Conservation (phyloP, 1,284 basidiomycete genomes). For the Peniophora sp. region DNA sequence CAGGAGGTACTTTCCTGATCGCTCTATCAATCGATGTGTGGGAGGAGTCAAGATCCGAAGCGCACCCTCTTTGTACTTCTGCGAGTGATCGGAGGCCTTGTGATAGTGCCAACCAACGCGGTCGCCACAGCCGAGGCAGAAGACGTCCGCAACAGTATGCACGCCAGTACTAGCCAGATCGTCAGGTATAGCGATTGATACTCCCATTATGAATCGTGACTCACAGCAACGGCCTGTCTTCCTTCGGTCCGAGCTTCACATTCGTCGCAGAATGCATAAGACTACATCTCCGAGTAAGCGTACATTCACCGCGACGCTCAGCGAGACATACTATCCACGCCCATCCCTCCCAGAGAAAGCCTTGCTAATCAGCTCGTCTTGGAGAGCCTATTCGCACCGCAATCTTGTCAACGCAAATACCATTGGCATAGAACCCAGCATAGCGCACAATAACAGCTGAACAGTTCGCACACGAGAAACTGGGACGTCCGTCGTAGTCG, state of each 20-base stretch:
- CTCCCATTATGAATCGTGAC: constrained; percentile 10
- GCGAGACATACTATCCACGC: constrained; percentile 57
- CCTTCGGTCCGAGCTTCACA: constrained; percentile 63
- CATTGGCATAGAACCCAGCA: background rate
- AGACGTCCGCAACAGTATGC: constrained; percentile 77
- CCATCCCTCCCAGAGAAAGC: constrained; percentile 81
- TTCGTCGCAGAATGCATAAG: constrained; percentile 76
- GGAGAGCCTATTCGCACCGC: constrained; percentile 45
- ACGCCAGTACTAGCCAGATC: constrained; percentile 56
- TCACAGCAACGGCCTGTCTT: constrained; percentile 72
- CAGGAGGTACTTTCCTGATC: background rate
- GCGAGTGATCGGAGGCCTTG: constrained; percentile 67
- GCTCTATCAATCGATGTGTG: background rate
- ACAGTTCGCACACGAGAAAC: constrained; percentile 58
- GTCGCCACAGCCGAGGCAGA: constrained; percentile 71
- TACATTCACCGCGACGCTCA: background rate
- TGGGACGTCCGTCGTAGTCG: constrained; percentile 49
- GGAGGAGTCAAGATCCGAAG: background rate
- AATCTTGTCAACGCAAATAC: background rate
- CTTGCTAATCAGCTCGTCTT: constrained; percentile 84
- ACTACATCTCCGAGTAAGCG: constrained; percentile 27
- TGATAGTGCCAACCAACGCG: constrained; percentile 82
- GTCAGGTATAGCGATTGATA: background rate
- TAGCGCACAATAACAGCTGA: constrained; percentile 54
- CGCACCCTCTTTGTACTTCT: constrained; percentile 86